Evolutionary conservation across 2,329 filamentous ascomycete species (phyloP).

Genomic region (Delphinella strobiligena): DNA sequence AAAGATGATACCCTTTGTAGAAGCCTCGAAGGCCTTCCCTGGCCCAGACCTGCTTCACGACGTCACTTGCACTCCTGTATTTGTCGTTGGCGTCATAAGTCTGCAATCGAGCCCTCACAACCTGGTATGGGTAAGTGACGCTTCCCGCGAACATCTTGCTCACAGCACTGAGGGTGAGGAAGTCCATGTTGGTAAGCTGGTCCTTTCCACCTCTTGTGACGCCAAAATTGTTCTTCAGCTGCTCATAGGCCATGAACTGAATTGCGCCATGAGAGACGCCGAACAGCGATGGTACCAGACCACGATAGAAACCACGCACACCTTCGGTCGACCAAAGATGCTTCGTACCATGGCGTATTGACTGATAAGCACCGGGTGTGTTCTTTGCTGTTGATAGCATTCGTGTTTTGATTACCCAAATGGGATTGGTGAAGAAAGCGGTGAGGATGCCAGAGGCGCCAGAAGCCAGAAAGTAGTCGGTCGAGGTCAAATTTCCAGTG

Average conservation of each 20-base stretch:
- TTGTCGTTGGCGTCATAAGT: conserved; percentile 68
- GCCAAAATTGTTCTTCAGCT: conserved; percentile 50
- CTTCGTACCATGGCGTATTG: conserved; percentile 57
- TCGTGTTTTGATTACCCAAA: conserved; percentile 97
- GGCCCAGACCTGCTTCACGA: conserved; percentile 59
- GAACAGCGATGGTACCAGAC: conserved; percentile 68
- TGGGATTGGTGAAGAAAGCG: conserved; percentile 76
- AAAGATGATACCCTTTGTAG: conserved; percentile 57
- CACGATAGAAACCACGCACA: conserved; percentile 70
- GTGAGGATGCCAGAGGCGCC: conserved; percentile 59
- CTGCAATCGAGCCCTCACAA: conserved; percentile 77
- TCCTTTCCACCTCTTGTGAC: conserved; percentile 22
- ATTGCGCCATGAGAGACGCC: conserved; percentile 88
- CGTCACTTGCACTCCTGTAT: conserved; percentile 63
- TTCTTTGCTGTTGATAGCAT: conserved; percentile 79
- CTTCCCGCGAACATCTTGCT: conserved; percentile 85
- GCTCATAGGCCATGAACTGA: conserved; percentile 92
- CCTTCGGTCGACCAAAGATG: conserved; percentile 63
- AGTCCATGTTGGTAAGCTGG: conserved; percentile 58
- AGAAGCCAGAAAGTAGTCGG: conserved; percentile 73
- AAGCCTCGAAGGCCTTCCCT: conserved; percentile 75
- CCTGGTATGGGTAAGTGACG: conserved; percentile 89
- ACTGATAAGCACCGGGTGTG: conserved; percentile 66
- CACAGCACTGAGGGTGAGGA: conserved; percentile 63
- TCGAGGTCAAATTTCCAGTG: conserved; percentile 38